Evolutionary conservation across 805 yeast species (phyloP).

Genomic region (Martiniozyma abietophila): DNA sequence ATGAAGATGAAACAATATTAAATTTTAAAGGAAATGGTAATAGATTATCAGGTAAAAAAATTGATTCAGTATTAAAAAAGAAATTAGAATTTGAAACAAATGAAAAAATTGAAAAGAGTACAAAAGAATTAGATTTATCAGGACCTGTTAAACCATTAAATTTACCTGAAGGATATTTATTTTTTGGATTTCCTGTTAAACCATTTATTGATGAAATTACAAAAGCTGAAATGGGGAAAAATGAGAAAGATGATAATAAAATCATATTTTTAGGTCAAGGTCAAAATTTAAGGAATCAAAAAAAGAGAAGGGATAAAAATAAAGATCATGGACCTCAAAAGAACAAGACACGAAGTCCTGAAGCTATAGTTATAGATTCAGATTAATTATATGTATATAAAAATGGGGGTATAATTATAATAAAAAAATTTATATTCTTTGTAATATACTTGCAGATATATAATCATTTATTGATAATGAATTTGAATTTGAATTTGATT

Average conservation of each 20-base stretch:
- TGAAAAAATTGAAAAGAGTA: constrained; percentile 3
- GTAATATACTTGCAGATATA: no score
- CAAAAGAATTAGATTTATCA: constrained; percentile 32
- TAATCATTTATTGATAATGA: neutral
- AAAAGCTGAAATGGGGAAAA: constrained; percentile 19
- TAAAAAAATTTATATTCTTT: no score
- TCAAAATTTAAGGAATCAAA: constrained; percentile 47
- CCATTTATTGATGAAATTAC: constrained; percentile 34
- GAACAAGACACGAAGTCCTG: constrained; percentile 63
- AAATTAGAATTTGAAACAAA: constrained; percentile 12
- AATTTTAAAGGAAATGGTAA: constrained; percentile 56
- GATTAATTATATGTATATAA: no score
- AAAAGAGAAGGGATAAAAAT: constrained; percentile 53
- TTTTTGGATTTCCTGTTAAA: constrained; percentile 83
- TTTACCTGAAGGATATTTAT: constrained; percentile 78
- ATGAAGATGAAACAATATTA: constrained; percentile 24
- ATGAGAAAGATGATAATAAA: neutral
- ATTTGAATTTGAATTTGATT: neutral
- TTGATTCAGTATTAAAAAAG: constrained; percentile 13
- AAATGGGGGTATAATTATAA: no score
- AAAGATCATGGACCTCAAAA: constrained; percentile 45
- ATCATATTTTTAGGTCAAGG: constrained; percentile 57
- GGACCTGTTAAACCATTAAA: constrained; percentile 65
- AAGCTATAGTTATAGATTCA: constrained; percentile 70
- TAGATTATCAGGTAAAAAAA: constrained; percentile 56